Conservation (phyloP, 129 eudicot genomes). For the Flaveria linearis region DNA sequence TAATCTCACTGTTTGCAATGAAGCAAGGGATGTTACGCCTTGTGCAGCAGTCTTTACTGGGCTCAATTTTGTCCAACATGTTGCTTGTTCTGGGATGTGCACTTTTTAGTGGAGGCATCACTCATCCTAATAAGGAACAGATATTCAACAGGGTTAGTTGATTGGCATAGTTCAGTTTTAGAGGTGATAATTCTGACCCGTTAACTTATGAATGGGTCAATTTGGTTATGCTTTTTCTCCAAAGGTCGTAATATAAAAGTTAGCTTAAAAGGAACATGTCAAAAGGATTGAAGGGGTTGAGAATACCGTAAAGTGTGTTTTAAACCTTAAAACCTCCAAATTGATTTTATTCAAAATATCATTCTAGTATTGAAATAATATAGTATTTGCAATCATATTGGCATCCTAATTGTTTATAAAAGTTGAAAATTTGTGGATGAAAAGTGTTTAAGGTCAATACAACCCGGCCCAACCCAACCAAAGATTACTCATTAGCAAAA, state of each 20-base stretch:
- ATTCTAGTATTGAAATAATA: background rate
- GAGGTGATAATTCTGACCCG: constrained; percentile 1
- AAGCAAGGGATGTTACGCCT: constrained; percentile 61
- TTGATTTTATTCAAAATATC: background rate
- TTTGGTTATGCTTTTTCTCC: background rate
- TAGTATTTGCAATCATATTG: background rate
- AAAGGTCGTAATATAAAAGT: background rate
- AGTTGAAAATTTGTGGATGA: background rate
- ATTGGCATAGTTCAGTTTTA: background rate
- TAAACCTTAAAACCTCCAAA: background rate
- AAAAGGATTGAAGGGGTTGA: background rate
- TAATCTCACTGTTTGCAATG: constrained; percentile 70
- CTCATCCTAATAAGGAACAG: constrained; percentile 56
- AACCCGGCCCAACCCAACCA: background rate
- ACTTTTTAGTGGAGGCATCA: constrained; percentile 69
- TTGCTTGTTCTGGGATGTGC: constrained; percentile 87
- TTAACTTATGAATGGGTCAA: background rate
- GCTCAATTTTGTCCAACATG: constrained; percentile 77
- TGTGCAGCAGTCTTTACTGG: constrained; percentile 73
- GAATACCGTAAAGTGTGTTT: background rate
- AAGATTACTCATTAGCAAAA: background rate
- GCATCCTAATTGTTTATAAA: background rate
- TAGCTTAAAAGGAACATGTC: background rate
- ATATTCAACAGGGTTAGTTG: constrained; percentile 59
- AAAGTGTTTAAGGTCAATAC: constrained; percentile 1